Evolutionary conservation across 1,139 yeast genomes (phyloP).

Genomic region (Hansenula anomala): DNA sequence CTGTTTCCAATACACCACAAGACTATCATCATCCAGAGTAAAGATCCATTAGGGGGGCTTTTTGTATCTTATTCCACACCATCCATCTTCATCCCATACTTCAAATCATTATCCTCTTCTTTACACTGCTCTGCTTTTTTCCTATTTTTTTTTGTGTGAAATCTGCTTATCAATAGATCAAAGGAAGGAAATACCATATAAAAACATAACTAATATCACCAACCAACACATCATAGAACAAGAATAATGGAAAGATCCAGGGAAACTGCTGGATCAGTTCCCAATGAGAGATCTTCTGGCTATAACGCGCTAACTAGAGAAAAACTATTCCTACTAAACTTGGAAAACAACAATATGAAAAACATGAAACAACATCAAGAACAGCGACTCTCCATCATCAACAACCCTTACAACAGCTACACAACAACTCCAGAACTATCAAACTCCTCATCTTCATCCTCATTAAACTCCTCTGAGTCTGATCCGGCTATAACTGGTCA

Average conservation of each 20-base stretch:
- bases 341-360: not conserved
- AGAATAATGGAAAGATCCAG: not conserved
- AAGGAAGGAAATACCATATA: too few species aligned
- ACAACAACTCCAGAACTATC: constrained; percentile 1
- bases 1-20: too few species aligned
- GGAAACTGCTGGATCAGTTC: not conserved
- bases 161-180: too few species aligned
- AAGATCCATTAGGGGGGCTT: too few species aligned
- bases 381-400: not conserved
- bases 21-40: too few species aligned
- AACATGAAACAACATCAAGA: not conserved
- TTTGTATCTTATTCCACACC: too few species aligned
- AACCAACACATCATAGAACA: too few species aligned
- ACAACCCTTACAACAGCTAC: not conserved
- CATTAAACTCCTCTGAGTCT: not conserved
- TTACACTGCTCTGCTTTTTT: too few species aligned
- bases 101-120: too few species aligned
- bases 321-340: not conserved
- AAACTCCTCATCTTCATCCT: not conserved
- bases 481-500: not conserved
- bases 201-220: too few species aligned
- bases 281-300: not conserved
- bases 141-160: too few species aligned
- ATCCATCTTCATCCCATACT: too few species aligned
- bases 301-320: constrained; percentile 1